Evolutionary conservation across 2,329 filamentous ascomycete genomes (phyloP).

Genomic region (Cryoendolithus antarcticus): DNA sequence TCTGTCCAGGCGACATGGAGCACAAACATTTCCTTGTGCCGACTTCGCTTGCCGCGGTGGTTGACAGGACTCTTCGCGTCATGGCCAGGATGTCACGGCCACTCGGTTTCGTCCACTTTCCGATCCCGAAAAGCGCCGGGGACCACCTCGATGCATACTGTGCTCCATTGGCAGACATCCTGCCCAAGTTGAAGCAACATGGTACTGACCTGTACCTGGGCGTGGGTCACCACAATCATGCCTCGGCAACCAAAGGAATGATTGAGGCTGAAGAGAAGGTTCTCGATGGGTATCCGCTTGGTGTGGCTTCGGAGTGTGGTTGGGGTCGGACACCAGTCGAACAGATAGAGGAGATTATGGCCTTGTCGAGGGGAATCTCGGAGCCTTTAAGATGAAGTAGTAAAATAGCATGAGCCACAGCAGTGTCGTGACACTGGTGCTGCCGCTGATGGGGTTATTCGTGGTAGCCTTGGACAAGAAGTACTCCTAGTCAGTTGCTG

Average conservation of each 20-base stretch:
- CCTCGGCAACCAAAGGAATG: slow-evolving; percentile 26
- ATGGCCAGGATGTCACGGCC: slow-evolving; percentile 6
- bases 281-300: slow-evolving; percentile 20
- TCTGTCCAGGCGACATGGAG: slow-evolving; percentile 22
- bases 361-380: too few species aligned
- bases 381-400: too few species aligned
- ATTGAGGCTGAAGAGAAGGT: slow-evolving; percentile 26
- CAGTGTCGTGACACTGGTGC: too few species aligned
- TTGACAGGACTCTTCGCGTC: slow-evolving; percentile 28
- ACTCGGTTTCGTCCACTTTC: slow-evolving; percentile 33
- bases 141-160: slow-evolving; percentile 27
- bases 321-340: slow-evolving; percentile 24
- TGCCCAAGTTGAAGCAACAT: slow-evolving; percentile 19
- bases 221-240: slow-evolving; percentile 28
- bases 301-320: slow-evolving; percentile 34
- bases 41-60: slow-evolving; percentile 19
- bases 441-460: too few species aligned
- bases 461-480: too few species aligned
- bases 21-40: slow-evolving; percentile 35
- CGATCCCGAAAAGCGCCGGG: slow-evolving; percentile 29
- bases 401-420: too few species aligned
- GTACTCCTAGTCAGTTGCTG: too few species aligned
- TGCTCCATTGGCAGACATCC: slow-evolving; percentile 23
- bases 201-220: slow-evolving; percentile 29
- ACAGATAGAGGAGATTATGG: slow-evolving; percentile 18